Conservation (phyloP, 345 rosid genomes). For the Citrus glauca region DNA sequence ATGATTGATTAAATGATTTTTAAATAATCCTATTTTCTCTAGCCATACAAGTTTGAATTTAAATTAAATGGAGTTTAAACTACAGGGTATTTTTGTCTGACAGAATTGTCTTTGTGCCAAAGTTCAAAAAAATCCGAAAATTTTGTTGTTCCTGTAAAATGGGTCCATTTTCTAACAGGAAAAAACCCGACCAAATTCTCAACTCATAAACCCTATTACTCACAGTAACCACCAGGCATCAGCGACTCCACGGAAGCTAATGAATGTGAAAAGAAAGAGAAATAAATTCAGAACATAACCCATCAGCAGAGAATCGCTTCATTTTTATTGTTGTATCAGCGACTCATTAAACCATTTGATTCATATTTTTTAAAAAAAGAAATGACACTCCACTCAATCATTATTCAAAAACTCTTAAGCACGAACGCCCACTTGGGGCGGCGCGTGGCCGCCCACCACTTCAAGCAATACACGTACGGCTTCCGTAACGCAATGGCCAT, state of each 20-base stretch:
- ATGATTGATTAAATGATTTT: too few relatives aligned
- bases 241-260: not conserved
- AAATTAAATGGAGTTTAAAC: too few relatives aligned
- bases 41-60: too few relatives aligned
- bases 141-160: not conserved
- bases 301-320: not conserved
- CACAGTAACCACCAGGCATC: not conserved
- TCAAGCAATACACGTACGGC: conserved; percentile 78
- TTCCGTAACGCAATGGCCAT: conserved; percentile 58
- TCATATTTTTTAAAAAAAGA: not conserved
- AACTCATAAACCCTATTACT: not conserved
- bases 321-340: too few relatives aligned
- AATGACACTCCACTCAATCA: conserved; percentile 82
- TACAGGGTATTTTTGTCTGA: not conserved
- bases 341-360: not conserved
- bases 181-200: not conserved
- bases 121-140: not conserved
- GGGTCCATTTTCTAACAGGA: not conserved
- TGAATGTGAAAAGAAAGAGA: not conserved
- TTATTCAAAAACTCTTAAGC: conserved; percentile 84
- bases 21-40: too few relatives aligned
- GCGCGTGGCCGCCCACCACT: conserved; percentile 69
- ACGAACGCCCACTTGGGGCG: conserved; percentile 86
- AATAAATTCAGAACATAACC: not conserved
- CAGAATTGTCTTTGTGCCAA: not conserved